Percentiles rank a stretch among this genome's conserved stretches.
Evolutionary conservation across 192 early-diverging fungal species (phyloP).

Genomic region (Jimgerdemannia lactiflua): DNA sequence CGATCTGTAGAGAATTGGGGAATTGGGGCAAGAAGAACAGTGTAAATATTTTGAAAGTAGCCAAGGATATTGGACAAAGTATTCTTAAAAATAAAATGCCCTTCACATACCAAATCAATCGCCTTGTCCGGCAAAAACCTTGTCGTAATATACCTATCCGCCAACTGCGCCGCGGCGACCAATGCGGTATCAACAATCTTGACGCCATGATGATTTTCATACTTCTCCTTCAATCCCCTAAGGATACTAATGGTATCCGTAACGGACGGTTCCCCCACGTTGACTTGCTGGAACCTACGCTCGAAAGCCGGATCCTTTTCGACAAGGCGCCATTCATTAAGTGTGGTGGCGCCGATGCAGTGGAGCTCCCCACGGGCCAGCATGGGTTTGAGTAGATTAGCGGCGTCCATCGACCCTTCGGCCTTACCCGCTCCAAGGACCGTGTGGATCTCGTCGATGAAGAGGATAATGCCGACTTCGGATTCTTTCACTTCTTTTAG

Average conservation of each 20-base stretch:
- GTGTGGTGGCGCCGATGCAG: conserved; percentile 95
- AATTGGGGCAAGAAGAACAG: no score
- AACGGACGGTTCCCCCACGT: conserved; percentile 67
- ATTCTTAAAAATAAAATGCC: no score
- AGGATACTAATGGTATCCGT: conserved; percentile 74
- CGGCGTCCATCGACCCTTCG: conserved; percentile 87
- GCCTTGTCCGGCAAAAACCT: conserved; percentile 79
- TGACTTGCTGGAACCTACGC: conserved; percentile 74
- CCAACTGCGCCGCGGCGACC: conserved; percentile 66
- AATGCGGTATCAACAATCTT: conserved; percentile 72
- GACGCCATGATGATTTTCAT: conserved; percentile 79
- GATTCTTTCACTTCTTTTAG: conserved; percentile 94
- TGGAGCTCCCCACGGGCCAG: conserved; percentile 95
- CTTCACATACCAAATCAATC: conserved; percentile 52
- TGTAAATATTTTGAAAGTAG: no score
- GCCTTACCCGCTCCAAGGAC: conserved; percentile 92
- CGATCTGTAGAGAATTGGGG: conserved; percentile 39
- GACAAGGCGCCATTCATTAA: conserved; percentile 92
- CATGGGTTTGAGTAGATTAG: conserved; percentile 98
- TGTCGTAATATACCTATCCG: conserved; percentile 72
- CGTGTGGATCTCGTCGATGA: conserved; percentile 97
- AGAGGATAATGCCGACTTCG: conserved; percentile 86
- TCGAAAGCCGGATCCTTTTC: conserved; percentile 80
- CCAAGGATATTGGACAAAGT: no score
- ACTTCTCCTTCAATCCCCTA: conserved; percentile 73